phyloP scores from a whole-genome alignment of 805 yeast genomes.

The Wickerhamomyces mucosus region DNA sequence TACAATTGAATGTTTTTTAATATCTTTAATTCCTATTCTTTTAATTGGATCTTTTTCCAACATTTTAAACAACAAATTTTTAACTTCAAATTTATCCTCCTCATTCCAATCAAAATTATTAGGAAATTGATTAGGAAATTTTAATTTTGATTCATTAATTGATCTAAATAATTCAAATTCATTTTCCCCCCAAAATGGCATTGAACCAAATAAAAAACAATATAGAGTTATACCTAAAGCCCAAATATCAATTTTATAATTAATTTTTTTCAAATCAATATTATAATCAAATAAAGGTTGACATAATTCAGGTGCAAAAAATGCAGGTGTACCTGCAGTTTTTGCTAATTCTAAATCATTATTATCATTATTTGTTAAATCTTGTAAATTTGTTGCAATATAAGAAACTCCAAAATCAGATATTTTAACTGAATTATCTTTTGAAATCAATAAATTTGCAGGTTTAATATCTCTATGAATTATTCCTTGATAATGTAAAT shows the following conservation, averaged over 20 bases:
- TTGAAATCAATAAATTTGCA: slow-evolving; percentile 70
- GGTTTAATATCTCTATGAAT: slow-evolving; percentile 96
- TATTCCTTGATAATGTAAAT: slow-evolving; percentile 81
- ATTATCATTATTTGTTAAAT: slow-evolving; percentile 9
- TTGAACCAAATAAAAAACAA: slow-evolving; percentile 76
- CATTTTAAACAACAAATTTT: slow-evolving; percentile 51
- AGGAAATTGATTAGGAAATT: slow-evolving; percentile 53
- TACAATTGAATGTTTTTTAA: slow-evolving; percentile 70
- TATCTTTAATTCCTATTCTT: slow-evolving; percentile 61
- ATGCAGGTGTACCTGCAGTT: slow-evolving; percentile 97
- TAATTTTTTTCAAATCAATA: slow-evolving; percentile 34
- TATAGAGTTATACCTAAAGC: slow-evolving; percentile 89
- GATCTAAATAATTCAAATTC: slow-evolving; percentile 81
- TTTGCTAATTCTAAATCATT: slow-evolving; percentile 77
- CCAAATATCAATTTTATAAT: slow-evolving; percentile 92
- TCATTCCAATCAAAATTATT: slow-evolving; percentile 20
- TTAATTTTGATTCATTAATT: slow-evolving; percentile 53
- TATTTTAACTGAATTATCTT: slow-evolving; percentile 71
- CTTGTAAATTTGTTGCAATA: slow-evolving; percentile 39
- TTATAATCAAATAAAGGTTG: slow-evolving; percentile 30
- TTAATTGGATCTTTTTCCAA: slow-evolving; percentile 60
- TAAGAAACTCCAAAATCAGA: slow-evolving; percentile 96
- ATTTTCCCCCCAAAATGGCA: slow-evolving; percentile 83
- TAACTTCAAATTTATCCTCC: slow-evolving; percentile 32
- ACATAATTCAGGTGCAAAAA: slow-evolving; percentile 91